phyloP scores from a whole-genome alignment of 2,329 filamentous ascomycete genomes.

The Ampelomyces quisqualis region DNA sequence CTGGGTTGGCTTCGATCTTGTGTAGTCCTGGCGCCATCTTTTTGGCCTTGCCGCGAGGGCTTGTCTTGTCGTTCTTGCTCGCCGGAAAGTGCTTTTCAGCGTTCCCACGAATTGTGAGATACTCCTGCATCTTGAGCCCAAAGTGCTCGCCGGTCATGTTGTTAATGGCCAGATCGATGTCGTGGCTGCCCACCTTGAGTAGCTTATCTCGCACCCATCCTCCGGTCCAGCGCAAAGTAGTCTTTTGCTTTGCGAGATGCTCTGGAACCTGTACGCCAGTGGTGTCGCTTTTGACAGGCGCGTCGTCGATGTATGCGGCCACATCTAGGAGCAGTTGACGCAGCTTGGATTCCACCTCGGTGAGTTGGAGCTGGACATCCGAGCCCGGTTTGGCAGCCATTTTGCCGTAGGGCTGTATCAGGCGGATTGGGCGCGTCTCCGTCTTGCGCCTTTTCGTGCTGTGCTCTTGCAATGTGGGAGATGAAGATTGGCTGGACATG shows the following conservation, averaged over 20 bases:
- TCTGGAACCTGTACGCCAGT: constrained; percentile 45
- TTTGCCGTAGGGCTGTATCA: constrained; percentile 28
- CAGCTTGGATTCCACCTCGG: constrained; percentile 68
- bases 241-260: constrained; percentile 49
- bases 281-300: constrained; percentile 26
- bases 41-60: constrained; percentile 48
- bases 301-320: constrained; percentile 64
- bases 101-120: constrained; percentile 63
- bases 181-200: constrained; percentile 68
- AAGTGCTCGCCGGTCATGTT: constrained; percentile 80
- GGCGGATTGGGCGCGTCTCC: constrained; percentile 15
- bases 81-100: constrained; percentile 60
- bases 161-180: constrained; percentile 85
- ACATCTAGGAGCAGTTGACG: constrained; percentile 78
- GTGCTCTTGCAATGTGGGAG: constrained; percentile 26
- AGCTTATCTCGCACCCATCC: constrained; percentile 88
- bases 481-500: constrained; percentile 32
- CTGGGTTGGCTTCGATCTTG: constrained; percentile 87
- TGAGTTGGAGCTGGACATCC: constrained; percentile 58
- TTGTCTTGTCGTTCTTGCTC: constrained; percentile 41
- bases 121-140: constrained; percentile 66
- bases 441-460: constrained; percentile 37
- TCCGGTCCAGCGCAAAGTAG: constrained; percentile 73
- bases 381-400: constrained; percentile 27
- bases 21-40: constrained; percentile 71